Conservation (phyloP, 106 monocot species). For the Acorus calamus region DNA sequence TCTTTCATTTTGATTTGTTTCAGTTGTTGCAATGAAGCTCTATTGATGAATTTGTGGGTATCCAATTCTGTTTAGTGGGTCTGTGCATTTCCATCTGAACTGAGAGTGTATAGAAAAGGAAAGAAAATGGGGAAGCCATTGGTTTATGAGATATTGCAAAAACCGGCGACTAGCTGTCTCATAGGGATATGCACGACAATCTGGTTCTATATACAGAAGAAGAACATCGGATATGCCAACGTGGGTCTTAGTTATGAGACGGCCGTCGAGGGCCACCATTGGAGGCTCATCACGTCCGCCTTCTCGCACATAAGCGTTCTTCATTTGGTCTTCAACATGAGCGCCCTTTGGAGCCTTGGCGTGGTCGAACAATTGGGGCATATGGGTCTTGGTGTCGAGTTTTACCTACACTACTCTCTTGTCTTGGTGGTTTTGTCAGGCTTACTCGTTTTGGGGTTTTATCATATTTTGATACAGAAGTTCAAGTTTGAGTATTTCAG, state of each 20-base stretch:
- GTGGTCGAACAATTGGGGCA: slow-evolving; percentile 50
- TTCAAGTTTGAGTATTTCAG: slow-evolving; percentile 82
- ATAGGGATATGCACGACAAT: slow-evolving; percentile 61
- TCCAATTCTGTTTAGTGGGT: too few species aligned
- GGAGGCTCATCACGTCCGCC: slow-evolving; percentile 80
- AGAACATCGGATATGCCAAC: slow-evolving; percentile 51
- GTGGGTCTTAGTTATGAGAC: slow-evolving; percentile 86
- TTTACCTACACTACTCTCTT: slow-evolving; percentile 82
- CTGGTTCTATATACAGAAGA: slow-evolving; percentile 94
- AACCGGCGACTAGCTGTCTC: slow-evolving; percentile 74
- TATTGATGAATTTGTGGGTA: too few species aligned
- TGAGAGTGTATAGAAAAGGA: too few species aligned
- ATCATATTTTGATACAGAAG: slow-evolving; percentile 72
- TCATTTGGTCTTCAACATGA: slow-evolving; percentile 90
- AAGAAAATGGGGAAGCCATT: slow-evolving; percentile 71
- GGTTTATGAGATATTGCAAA: slow-evolving; percentile 66
- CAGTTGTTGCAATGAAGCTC: too few species aligned
- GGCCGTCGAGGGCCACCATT: slow-evolving; percentile 68
- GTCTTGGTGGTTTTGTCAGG: slow-evolving; percentile 66
- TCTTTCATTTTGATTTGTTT: too few species aligned
- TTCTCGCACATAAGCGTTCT: slow-evolving; percentile 87
- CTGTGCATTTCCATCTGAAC: too few species aligned
- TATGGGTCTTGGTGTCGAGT: slow-evolving; percentile 61
- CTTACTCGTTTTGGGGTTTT: slow-evolving; percentile 47
- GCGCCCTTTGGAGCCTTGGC: slow-evolving; percentile 91